Base-by-base conservation (phyloP, 2,329 filamentous ascomycete species). In the Trichoderma harzianum region DNA sequence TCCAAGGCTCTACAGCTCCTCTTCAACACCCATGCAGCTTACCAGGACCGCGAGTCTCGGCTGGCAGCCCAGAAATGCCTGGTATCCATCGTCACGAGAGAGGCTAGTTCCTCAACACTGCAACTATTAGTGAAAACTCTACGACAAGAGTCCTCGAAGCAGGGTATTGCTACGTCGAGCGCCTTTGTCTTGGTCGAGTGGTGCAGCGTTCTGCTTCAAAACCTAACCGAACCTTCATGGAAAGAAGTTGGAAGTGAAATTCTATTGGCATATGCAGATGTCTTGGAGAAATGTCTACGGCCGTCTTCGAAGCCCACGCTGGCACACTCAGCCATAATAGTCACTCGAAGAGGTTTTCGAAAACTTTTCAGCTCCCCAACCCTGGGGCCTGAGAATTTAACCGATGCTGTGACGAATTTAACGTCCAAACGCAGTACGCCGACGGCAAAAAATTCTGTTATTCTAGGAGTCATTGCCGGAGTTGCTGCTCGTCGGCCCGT, bases 171-270 rank as follows among this genome's bases (percentile, higher is more conserved):
- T 36, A 84, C 92, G 18, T 89, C 88, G 57, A 97, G 90, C 81
- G 93, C 94, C 6, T 97, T 98, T 79, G 93, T 97, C 63, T 85
- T 99, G 76, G 87, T 96, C 16, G 93, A 97, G 81, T 99, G 95
- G 95, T 94, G 91, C 80, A 92, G 92, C 72, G 81, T 95, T 72
- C 83, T 98, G 65, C 88, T 97, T 76, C 90, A 95, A 77, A 87
- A 91, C 72, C 85, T 94, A 30, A 88, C 88, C 36, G 86, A 86
- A 62, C 88, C 88, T 18, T 80, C 88, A 57, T 94, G 90, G 91
- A 87, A 89, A 65, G 85, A 85, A 77, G 90, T 90, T 79, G 88
- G 89, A 68, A 78, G 86, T 74, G 90, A 93, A 39, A 83, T 96
- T 55, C 83, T 97, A 32, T 81, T 88, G 39, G 88, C 91, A 63